These are phyloP conservation scores for Penicillium chermesinum DNA, from an alignment of 495 filamentous ascomycete genomes.

Conservation along the genomic window DNA sequence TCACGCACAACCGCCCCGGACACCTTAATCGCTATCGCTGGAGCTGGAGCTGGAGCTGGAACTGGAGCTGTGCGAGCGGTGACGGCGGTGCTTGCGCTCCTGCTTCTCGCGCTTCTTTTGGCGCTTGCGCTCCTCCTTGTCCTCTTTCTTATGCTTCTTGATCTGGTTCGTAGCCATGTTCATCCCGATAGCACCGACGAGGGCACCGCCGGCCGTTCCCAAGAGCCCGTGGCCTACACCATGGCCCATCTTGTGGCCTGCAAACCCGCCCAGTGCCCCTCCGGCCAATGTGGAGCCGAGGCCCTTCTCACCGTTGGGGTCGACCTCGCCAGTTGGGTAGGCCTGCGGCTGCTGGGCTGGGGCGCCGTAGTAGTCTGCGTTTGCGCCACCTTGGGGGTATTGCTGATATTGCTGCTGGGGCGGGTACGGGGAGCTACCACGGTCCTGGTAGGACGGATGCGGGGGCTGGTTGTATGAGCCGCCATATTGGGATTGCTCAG, in stretches of 20 bases:
- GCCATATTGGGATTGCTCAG: neutral
- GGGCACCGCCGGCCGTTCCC: slow-evolving; percentile 4
- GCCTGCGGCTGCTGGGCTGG: neutral
- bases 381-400: neutral
- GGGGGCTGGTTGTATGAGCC: neutral
- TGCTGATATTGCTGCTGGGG: neutral
- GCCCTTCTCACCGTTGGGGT: slow-evolving; percentile 35
- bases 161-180: slow-evolving; percentile 5
- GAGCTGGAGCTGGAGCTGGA: slow-evolving; percentile 2
- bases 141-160: slow-evolving; percentile 3
- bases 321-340: slow-evolving; percentile 8
- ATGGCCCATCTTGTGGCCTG: slow-evolving; percentile 39
- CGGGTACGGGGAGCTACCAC: neutral
- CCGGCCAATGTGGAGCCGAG: slow-evolving; percentile 34
- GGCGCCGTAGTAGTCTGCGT: neutral
- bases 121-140: too few species aligned
- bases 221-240: slow-evolving; percentile 38
- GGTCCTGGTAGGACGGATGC: neutral
- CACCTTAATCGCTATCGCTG: neutral
- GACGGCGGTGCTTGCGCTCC: slow-evolving; percentile 1
- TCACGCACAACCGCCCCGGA: neutral
- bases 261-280: slow-evolving; percentile 30
- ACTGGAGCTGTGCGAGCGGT: neutral
- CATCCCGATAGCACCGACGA: slow-evolving; percentile 4
- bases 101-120: slow-evolving; percentile 1